Base-by-base conservation (phyloP, 495 filamentous ascomycete genomes). In the Aspergillus mulundensis region DNA sequence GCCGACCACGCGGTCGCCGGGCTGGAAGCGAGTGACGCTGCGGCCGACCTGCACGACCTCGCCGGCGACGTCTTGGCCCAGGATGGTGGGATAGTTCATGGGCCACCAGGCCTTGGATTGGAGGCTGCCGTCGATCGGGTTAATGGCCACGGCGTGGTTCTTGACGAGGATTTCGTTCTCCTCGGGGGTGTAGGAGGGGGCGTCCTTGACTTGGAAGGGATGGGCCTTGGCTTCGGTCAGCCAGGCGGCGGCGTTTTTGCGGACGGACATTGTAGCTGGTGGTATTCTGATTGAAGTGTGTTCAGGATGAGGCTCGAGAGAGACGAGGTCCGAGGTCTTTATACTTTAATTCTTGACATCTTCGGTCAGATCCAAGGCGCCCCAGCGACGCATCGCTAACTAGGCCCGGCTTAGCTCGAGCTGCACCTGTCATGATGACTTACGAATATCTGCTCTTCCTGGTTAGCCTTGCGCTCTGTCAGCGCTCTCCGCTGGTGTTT, bases 31-130 rank as follows among this genome's bases (percentile, higher is more conserved):
- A 11, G 60, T 62, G 1, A 78, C 70, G 8, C 42, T 51, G 0
- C 61, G 34, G 0, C 74, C 75, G 5, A 74, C 59, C 8, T 61
- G 45, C 7, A 70, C 62, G 12, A 78, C 68, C 10, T 69, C 63
- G 2, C 75, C 76, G 36, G 68, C 66, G 63, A 75, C 71, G 52
- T 78, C 76, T 45, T 73, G 67, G n/a, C 77, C 77, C n/a, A 77
- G 68, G 25, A 77, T 73, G 15, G 61, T 41, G 1, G 61, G 61
- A 32, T 64, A 64, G 6, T 25, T 43, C 16, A 61, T 30, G 10
- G 46, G 52, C 40, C 40, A 50, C 40, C 34, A 56, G 19, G 46
- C 52, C 6, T 36, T 54, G 20, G 28, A 28, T 41, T 59, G 61
- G 5, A 56, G 40, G 30, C 32, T 32, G 4, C 30, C 20, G 62